Conservation (phyloP, 148 eudicot species). For the Persicaria tinctoria region DNA sequence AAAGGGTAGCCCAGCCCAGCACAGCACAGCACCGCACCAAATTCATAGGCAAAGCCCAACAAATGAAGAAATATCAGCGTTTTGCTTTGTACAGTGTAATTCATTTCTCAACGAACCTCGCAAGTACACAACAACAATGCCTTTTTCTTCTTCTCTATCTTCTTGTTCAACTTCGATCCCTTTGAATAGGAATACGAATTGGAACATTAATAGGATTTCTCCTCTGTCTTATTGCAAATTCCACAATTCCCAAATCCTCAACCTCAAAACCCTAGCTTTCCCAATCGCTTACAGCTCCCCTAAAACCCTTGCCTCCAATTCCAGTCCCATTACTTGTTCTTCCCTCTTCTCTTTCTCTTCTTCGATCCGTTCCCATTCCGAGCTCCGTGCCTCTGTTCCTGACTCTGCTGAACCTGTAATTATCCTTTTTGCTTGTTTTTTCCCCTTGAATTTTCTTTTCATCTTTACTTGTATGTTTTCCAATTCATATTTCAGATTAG, state of each 20-base stretch:
- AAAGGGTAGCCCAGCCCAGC: no score
- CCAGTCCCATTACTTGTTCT: not conserved
- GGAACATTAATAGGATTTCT: not conserved
- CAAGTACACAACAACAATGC: not conserved
- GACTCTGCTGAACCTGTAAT: not conserved
- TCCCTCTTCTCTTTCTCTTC: not conserved
- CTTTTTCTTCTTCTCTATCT: constrained; percentile 4
- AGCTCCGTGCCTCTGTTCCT: not conserved
- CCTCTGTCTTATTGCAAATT: not conserved
- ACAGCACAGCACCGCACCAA: no score
- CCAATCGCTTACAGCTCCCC: not conserved
- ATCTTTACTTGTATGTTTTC: not conserved
- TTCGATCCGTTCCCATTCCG: not conserved
- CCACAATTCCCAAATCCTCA: not conserved
- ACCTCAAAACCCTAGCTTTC: constrained; percentile 1
- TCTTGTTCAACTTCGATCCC: constrained; percentile 6
- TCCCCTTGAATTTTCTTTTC: not conserved
- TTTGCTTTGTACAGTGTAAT: not conserved
- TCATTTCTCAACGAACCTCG: not conserved
- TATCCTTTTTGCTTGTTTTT: not conserved
- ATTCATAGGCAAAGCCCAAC: no score
- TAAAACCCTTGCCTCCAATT: not conserved
- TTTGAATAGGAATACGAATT: no score
- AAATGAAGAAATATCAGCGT: no score
- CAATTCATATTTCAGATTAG: not conserved